Percentiles rank a stretch among this genome's conserved stretches.
Conservation (phyloP, 2,329 filamentous ascomycete genomes). For the Colletotrichum brevisporum region DNA sequence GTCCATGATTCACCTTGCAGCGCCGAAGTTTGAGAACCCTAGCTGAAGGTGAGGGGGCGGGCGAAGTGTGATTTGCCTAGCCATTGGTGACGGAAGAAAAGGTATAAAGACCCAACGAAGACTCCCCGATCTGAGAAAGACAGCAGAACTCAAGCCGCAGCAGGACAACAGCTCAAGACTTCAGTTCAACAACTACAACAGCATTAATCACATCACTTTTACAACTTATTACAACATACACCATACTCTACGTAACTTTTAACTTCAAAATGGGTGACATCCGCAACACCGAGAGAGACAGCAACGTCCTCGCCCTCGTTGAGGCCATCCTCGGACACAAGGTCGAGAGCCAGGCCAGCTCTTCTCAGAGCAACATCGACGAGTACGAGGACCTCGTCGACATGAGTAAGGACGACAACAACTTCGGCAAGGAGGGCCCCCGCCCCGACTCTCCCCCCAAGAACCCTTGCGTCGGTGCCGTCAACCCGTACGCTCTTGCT, state of each 20-base stretch:
- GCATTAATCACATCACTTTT: no score
- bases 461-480: slow-evolving; percentile 55
- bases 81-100: not conserved
- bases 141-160: not conserved
- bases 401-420: slow-evolving; percentile 43
- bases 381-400: slow-evolving; percentile 53
- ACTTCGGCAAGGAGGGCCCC: slow-evolving; percentile 44
- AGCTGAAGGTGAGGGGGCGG: not conserved
- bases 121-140: no score
- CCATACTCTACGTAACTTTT: slow-evolving; percentile 37
- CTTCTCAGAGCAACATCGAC: slow-evolving; percentile 45
- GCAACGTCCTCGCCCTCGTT: slow-evolving; percentile 48
- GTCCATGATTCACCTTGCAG: slow-evolving; percentile 31
- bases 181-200: not conserved
- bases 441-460: slow-evolving; percentile 55
- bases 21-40: slow-evolving; percentile 3
- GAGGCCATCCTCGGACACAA: slow-evolving; percentile 55
- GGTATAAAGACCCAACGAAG: slow-evolving; percentile 23
- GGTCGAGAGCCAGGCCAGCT: slow-evolving; percentile 45
- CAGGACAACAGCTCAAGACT: slow-evolving; percentile 3
- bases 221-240: slow-evolving; percentile 20
- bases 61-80: not conserved
- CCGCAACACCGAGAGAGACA: slow-evolving; percentile 34
- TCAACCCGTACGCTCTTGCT: slow-evolving; percentile 61
- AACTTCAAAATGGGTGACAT: slow-evolving; percentile 40